Conservation (phyloP, 2,329 filamentous ascomycete genomes). For the Aplosporella prunicola region DNA sequence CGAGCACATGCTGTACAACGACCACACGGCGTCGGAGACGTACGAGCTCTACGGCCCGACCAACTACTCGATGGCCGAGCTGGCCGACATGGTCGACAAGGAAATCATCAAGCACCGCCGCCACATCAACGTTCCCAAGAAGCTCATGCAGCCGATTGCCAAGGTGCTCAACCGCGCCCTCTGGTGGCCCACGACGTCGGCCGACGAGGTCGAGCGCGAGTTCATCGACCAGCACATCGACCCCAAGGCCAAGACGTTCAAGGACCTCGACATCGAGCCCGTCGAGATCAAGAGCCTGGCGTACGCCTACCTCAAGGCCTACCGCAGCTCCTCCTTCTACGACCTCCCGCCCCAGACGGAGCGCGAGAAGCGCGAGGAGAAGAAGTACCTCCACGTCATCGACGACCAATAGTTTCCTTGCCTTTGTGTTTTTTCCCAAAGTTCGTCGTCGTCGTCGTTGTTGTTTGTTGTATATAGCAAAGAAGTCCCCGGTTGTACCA, state of each 20-base stretch:
- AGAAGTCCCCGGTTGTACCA: neutral
- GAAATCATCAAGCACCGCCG: slow-evolving; percentile 86
- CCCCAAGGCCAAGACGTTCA: slow-evolving; percentile 85
- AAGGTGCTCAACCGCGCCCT: slow-evolving; percentile 67
- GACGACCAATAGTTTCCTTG: slow-evolving; percentile 26
- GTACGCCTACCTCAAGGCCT: slow-evolving; percentile 91
- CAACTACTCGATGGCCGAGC: slow-evolving; percentile 81
- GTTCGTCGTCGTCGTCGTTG: neutral
- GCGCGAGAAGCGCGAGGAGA: slow-evolving; percentile 88
- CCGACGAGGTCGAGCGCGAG: slow-evolving; percentile 82
- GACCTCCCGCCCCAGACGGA: slow-evolving; percentile 92
- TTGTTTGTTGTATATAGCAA: neutral
- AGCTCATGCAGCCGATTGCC: slow-evolving; percentile 64
- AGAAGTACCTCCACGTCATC: slow-evolving; percentile 85
- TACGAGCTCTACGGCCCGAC: slow-evolving; percentile 92
- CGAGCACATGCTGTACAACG: slow-evolving; percentile 83
- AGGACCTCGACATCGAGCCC: slow-evolving; percentile 82
- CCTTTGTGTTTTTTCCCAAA: neutral
- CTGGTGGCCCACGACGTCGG: slow-evolving; percentile 81
- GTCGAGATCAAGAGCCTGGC: slow-evolving; percentile 78
- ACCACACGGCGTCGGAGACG: slow-evolving; percentile 80
- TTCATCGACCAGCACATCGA: slow-evolving; percentile 92
- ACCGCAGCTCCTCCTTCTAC: slow-evolving; percentile 79
- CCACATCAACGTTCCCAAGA: slow-evolving; percentile 85
- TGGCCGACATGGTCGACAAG: slow-evolving; percentile 76